These are phyloP conservation scores for Didymella glomerata DNA, from an alignment of 2,329 filamentous ascomycete species.

Conservation along the genomic window DNA sequence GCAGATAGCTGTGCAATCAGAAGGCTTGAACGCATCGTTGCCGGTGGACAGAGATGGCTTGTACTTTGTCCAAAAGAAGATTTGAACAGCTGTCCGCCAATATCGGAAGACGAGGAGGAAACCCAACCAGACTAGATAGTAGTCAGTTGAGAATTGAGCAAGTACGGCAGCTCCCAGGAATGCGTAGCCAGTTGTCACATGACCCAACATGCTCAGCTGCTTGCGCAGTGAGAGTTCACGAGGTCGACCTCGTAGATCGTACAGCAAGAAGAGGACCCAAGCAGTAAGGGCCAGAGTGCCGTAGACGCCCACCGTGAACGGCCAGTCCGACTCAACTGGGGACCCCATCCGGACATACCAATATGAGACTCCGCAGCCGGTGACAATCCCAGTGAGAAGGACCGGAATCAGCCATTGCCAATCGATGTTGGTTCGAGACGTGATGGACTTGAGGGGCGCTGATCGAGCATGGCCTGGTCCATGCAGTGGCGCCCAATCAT, in stretches of 20 bases:
- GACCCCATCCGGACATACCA: neutral
- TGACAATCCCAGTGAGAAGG: neutral
- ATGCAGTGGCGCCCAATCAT: neutral
- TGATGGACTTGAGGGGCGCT: neutral
- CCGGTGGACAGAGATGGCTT: slow-evolving; percentile 2
- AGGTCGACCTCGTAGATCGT: slow-evolving; percentile 4
- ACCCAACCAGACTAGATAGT: slow-evolving; percentile 23
- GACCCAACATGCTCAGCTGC: slow-evolving; percentile 22
- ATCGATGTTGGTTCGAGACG: neutral
- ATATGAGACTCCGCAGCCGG: neutral
- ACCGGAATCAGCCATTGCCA: neutral
- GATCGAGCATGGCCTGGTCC: neutral
- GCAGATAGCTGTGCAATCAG: slow-evolving; percentile 32
- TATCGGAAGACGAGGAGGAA: slow-evolving; percentile 31
- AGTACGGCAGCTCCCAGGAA: slow-evolving; percentile 19
- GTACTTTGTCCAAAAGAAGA: slow-evolving; percentile 33
- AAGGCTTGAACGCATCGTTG: slow-evolving; percentile 1
- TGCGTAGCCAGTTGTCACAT: slow-evolving; percentile 18
- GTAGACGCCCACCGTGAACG: neutral
- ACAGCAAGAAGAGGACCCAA: slow-evolving; percentile 23
- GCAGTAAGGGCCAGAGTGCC: neutral
- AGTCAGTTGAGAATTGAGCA: slow-evolving; percentile 11
- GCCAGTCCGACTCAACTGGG: neutral
- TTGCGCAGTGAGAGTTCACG: neutral
- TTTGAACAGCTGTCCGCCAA: slow-evolving; percentile 28